Percentiles rank a stretch among this genome's conserved stretches.
Conservation (phyloP, 2,329 filamentous ascomycete species). For the Hysterium pulicare region DNA sequence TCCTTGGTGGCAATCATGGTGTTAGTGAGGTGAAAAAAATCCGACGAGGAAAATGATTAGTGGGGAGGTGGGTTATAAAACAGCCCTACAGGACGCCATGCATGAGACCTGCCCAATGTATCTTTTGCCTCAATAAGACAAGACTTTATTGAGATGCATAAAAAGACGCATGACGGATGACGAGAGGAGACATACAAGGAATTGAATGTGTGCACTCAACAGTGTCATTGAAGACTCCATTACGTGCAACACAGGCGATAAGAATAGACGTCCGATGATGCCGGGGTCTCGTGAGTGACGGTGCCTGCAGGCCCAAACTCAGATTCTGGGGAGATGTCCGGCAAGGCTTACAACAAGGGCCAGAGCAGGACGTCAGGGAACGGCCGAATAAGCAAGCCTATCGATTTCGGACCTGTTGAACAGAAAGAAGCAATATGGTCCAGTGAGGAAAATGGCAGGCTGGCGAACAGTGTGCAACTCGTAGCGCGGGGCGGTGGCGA, state of each 20-base stretch:
- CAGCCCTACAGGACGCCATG: conserved; percentile 24
- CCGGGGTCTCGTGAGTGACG: conserved; percentile 16
- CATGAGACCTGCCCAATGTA: conserved; percentile 25
- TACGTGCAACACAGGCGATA: conserved; percentile 28
- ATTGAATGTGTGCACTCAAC: conserved; percentile 48
- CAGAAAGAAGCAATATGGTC: conserved; percentile 24
- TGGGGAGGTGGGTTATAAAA: conserved; percentile 28
- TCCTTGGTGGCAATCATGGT: conserved; percentile 58
- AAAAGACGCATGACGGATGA: conserved; percentile 20
- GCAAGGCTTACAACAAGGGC: conserved; percentile 24
- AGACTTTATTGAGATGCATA: conserved; percentile 12
- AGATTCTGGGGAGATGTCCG: conserved; percentile 18
- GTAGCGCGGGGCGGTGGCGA: conserved; percentile 16
- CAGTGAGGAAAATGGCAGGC: conserved; percentile 3
- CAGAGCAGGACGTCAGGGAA: conserved; percentile 14
- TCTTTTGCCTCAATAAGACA: conserved; percentile 19
- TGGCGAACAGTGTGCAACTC: conserved; percentile 7
- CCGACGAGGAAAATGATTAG: conserved; percentile 16
- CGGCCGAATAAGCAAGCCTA: conserved; percentile 26
- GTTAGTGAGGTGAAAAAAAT: conserved; percentile 25
- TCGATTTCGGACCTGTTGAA: conserved; percentile 14
- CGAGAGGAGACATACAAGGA: conserved; percentile 41
- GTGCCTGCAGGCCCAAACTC: conserved; percentile 24
- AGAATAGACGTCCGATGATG: conserved; percentile 28
- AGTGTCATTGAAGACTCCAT: conserved; percentile 46